phyloP scores from a whole-genome alignment of 805 yeast genomes.

The Teunomyces stri region DNA sequence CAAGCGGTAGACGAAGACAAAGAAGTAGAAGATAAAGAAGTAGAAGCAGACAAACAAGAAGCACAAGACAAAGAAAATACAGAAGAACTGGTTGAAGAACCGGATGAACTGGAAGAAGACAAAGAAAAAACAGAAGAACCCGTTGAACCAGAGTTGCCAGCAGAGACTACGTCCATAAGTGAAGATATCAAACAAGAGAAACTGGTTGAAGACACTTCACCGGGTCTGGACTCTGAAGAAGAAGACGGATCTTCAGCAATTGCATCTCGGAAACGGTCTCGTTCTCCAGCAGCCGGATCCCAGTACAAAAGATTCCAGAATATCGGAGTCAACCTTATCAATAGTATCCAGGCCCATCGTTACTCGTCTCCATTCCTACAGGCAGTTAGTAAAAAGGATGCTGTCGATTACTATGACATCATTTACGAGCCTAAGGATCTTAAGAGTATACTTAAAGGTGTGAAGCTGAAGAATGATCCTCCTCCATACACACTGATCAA shows the following conservation, averaged over 20 bases:
- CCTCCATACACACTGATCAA: conserved; percentile 51
- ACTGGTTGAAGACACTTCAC: conserved; percentile 7
- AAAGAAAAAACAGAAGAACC: conserved; percentile 1
- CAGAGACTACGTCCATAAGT: conserved; percentile 7
- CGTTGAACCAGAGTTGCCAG: conserved; percentile 2
- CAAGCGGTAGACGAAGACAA: conserved; percentile 3
- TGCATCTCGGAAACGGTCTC: conserved; percentile 12
- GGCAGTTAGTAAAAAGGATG: conserved; percentile 66
- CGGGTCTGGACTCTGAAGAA: conserved; percentile 1
- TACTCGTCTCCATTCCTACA: conserved; percentile 71
- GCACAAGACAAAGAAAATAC: conserved; percentile 5
- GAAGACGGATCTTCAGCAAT: conserved; percentile 3
- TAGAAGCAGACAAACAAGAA: conserved; percentile 5
- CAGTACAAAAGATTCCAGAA: conserved; percentile 57
- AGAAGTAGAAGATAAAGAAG: conserved; percentile 6
- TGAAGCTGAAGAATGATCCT: conserved; percentile 42
- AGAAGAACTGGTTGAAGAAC: conserved; percentile 5
- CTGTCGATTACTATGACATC: conserved; percentile 64
- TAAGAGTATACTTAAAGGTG: conserved; percentile 55
- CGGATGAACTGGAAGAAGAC: conserved; percentile 4
- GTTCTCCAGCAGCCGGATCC: conserved; percentile 13
- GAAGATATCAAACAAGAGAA: conserved; percentile 11
- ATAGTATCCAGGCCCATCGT: conserved; percentile 65
- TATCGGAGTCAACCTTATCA: conserved; percentile 58
- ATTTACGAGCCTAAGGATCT: conserved; percentile 65